A percentile compares a stretch with the other conserved stretches of the same genome.
Evolutionary conservation across 2,329 filamentous ascomycete species (phyloP).

Genomic region (Sporothrix sp.): DNA sequence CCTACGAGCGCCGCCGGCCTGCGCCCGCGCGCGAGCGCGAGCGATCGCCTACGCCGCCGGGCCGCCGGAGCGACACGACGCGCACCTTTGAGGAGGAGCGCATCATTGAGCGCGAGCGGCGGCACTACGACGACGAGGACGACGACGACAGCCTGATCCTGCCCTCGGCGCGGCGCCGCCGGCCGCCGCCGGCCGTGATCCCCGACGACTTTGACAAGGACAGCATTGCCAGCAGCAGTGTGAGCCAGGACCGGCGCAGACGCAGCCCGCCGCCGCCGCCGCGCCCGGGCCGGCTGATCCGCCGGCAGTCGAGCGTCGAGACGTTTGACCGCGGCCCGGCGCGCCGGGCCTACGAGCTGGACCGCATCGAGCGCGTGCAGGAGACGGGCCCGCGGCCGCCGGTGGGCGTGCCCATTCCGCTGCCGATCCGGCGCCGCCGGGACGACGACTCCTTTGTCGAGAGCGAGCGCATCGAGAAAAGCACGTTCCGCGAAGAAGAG

Average conservation of each 20-base stretch:
- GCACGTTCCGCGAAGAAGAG: constrained; percentile 32
- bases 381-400: constrained; percentile 14
- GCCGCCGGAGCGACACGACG: constrained; percentile 28
- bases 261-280: constrained; percentile 36
- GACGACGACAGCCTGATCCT: constrained; percentile 9
- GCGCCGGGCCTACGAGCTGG: constrained; percentile 11
- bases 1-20: constrained; percentile 2
- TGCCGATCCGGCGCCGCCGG: neutral
- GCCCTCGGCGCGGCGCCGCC: constrained; percentile 23
- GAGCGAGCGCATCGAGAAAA: constrained; percentile 41
- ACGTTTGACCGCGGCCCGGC: constrained; percentile 71
- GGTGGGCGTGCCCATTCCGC: constrained; percentile 19
- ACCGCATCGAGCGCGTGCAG: neutral
- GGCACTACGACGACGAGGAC: constrained; percentile 44
- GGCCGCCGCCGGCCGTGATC: constrained; percentile 18
- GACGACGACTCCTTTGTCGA: constrained; percentile 44
- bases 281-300: constrained; percentile 55
- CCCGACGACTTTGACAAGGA: constrained; percentile 40
- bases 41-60: constrained; percentile 17
- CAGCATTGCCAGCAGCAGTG: constrained; percentile 22
- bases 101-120: constrained; percentile 35
- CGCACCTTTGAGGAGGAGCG: constrained; percentile 39
- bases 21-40: constrained; percentile 31
- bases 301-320: constrained; percentile 81
- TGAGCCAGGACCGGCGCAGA: neutral